Conservation (phyloP, 1,284 basidiomycete genomes). For the Apiotrichum akiyoshidainum region DNA sequence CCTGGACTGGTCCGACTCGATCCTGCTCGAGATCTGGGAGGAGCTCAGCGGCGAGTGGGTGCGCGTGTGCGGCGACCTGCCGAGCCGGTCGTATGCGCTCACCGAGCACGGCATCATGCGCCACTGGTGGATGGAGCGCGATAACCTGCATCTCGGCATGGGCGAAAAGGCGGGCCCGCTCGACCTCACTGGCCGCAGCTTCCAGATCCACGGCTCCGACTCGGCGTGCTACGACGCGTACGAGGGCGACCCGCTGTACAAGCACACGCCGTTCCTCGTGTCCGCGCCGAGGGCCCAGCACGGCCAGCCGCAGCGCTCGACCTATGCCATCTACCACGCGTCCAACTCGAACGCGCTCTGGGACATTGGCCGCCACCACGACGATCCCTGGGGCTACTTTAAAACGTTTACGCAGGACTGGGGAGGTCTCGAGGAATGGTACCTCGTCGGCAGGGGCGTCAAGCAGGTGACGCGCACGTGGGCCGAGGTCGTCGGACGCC, state of each 20-base stretch:
- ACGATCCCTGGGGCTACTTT: conserved; percentile 52
- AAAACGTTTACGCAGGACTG: conserved; percentile 50
- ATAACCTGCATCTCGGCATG: conserved; percentile 48
- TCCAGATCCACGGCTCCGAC: conserved; percentile 46
- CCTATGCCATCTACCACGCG: conserved; percentile 50
- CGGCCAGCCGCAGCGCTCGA: conserved; percentile 31
- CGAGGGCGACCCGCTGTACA: conserved; percentile 52
- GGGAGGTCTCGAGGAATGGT: conserved; percentile 52
- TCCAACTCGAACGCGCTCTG: conserved; percentile 49
- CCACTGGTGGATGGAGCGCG: conserved; percentile 36
- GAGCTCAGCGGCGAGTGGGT: conserved; percentile 28
- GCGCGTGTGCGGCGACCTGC: conserved; percentile 44
- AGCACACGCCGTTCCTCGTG: conserved; percentile 53
- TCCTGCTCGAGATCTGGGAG: conserved; percentile 39
- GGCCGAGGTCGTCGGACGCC: conserved; percentile 47
- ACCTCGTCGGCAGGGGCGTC: conserved; percentile 46
- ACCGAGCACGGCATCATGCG: conserved; percentile 47
- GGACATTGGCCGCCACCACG: conserved; percentile 49
- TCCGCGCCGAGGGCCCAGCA: conserved; percentile 31
- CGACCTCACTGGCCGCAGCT: conserved; percentile 44
- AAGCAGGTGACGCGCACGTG: conserved; percentile 42
- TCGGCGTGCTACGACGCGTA: conserved; percentile 51
- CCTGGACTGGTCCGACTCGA: conserved; percentile 33
- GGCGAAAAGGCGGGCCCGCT: conserved; percentile 53
- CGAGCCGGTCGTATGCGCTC: conserved; percentile 47